Conservation (phyloP, 345 rosid species). For the Gossypium raimondii region DNA sequence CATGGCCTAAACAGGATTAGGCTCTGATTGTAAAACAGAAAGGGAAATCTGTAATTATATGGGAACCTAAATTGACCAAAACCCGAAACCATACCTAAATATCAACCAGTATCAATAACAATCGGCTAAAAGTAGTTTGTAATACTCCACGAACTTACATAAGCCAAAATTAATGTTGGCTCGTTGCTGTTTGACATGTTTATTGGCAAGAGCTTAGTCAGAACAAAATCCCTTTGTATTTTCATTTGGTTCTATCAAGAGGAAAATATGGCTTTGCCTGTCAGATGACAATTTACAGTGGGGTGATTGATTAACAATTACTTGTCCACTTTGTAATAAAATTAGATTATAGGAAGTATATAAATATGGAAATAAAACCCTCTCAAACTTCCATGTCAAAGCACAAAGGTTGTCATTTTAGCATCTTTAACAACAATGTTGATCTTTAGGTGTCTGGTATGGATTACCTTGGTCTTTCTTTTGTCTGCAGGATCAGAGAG, state of each 20-base stretch:
- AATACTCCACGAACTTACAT: background rate
- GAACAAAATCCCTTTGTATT: background rate
- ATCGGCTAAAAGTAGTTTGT: too few species aligned
- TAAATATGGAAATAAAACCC: background rate
- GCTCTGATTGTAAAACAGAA: too few species aligned
- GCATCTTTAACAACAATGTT: background rate
- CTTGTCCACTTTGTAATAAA: background rate
- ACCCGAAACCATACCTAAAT: too few species aligned
- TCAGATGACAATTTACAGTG: slow-evolving; percentile 7
- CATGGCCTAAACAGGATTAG: too few species aligned
- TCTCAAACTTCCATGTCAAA: background rate
- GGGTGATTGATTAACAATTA: too few species aligned
- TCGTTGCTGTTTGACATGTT: background rate
- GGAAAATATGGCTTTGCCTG: background rate
- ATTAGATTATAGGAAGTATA: background rate
- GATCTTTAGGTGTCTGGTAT: background rate
- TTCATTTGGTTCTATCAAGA: background rate
- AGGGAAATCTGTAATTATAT: background rate
- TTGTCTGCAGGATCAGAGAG: slow-evolving; percentile 10
- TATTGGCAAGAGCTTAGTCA: slow-evolving; percentile 6
- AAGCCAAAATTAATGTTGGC: background rate
- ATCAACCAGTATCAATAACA: too few species aligned
- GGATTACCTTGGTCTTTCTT: slow-evolving; percentile 15
- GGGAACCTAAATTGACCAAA: too few species aligned
- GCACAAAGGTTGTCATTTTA: background rate